These are phyloP conservation scores for Diospyros kaki DNA, from an alignment of 148 eudicot species.

Conservation along the genomic window DNA sequence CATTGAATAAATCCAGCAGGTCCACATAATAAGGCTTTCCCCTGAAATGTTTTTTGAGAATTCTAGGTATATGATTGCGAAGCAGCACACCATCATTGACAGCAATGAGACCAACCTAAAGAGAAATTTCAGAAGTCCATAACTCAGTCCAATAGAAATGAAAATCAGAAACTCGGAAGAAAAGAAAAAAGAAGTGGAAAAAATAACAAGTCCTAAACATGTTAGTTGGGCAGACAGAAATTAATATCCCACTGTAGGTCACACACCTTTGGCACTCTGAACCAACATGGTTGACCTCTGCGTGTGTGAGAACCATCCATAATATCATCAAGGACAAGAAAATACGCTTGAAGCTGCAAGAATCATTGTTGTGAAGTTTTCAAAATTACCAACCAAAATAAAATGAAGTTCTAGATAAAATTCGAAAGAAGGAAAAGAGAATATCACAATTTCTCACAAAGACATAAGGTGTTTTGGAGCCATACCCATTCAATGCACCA, in stretches of 20 bases:
- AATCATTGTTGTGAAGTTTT: constrained; percentile 2
- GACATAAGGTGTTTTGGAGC: neutral
- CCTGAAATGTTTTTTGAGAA: constrained; percentile 83
- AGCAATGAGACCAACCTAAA: constrained; percentile 94
- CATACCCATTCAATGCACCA: constrained; percentile 99
- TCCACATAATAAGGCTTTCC: constrained; percentile 80
- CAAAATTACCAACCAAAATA: constrained; percentile 3
- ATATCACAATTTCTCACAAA: neutral
- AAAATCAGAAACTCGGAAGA: neutral
- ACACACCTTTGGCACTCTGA: constrained; percentile 69
- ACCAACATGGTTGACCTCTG: constrained; percentile 94
- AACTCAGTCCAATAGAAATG: neutral
- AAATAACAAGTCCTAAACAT: neutral
- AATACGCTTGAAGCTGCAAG: constrained; percentile 85
- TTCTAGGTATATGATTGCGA: constrained; percentile 84
- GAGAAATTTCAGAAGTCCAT: neutral
- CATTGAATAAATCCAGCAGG: constrained; percentile 85
- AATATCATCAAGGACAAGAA: constrained; percentile 89
- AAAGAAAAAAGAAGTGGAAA: too few species aligned
- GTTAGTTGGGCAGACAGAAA: neutral
- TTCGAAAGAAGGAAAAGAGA: neutral
- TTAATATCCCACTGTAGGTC: neutral
- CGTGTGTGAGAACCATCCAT: constrained; percentile 85
- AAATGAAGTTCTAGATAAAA: neutral
- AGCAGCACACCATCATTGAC: constrained; percentile 81